phyloP scores from a whole-genome alignment of 2,329 filamentous ascomycete species.

The Nothophoma quercina region DNA sequence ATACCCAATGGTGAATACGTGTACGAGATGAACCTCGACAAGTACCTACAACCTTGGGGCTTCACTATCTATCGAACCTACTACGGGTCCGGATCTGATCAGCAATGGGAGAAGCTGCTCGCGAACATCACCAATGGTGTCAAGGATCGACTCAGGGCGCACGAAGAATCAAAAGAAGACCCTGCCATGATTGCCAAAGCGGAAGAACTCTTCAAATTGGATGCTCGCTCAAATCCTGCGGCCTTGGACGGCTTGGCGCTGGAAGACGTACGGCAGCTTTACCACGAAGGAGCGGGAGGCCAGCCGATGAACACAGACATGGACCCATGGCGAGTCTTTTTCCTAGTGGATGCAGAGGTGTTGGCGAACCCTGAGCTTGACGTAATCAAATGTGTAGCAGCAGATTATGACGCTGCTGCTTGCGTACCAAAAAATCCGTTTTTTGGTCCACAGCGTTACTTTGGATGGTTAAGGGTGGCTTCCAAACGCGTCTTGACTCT shows the following conservation, averaged over 20 bases:
- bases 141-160: background rate
- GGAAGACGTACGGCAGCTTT: slow-evolving; percentile 7
- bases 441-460: slow-evolving; percentile 9
- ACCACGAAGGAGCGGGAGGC: slow-evolving; percentile 4
- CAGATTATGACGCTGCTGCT: slow-evolving; percentile 10
- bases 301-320: slow-evolving; percentile 10
- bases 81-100: background rate
- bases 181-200: slow-evolving; percentile 1
- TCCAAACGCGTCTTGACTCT: slow-evolving; percentile 2
- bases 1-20: background rate
- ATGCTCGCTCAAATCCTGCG: slow-evolving; percentile 13
- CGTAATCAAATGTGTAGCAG: slow-evolving; percentile 8
- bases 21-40: background rate
- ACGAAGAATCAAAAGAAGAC: background rate
- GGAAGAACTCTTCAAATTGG: slow-evolving; percentile 6
- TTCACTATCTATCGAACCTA: slow-evolving; percentile 4
- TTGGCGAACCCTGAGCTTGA: slow-evolving; percentile 3
- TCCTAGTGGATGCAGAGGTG: slow-evolving; percentile 11
- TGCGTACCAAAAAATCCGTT: slow-evolving; percentile 2
- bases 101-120: slow-evolving; percentile 1
- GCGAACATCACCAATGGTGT: background rate
- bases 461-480: slow-evolving; percentile 10
- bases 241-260: slow-evolving; percentile 2
- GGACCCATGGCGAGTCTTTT: slow-evolving; percentile 7
- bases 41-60: background rate